Percentiles rank a stretch among this genome's conserved stretches.
Evolutionary conservation across 2,329 filamentous ascomycete genomes (phyloP).

Genomic region (Huntiella decipiens): DNA sequence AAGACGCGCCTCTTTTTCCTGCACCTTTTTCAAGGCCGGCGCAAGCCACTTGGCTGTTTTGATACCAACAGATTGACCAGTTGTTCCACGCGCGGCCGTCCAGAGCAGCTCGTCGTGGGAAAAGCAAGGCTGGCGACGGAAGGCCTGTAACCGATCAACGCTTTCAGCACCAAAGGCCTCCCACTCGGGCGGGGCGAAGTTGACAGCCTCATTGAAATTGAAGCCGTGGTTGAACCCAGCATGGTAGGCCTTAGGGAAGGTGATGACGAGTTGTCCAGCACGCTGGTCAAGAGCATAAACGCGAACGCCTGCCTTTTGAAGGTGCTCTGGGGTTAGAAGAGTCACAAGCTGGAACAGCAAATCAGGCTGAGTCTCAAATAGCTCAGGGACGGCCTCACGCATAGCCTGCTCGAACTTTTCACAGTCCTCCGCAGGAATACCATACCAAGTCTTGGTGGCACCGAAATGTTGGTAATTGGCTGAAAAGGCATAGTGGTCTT

Average conservation of each 20-base stretch:
- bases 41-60: conserved; percentile 90
- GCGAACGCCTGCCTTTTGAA: conserved; percentile 79
- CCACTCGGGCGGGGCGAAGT: conserved; percentile 91
- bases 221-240: conserved; percentile 97
- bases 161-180: conserved; percentile 77
- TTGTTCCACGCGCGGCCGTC: conserved; percentile 67
- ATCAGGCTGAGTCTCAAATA: conserved; percentile 94
- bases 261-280: conserved; percentile 89
- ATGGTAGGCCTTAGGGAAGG: conserved; percentile 92
- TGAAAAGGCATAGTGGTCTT: conserved; percentile 95
- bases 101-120: conserved; percentile 89
- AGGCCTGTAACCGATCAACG: conserved; percentile 69
- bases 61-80: conserved; percentile 46
- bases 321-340: conserved; percentile 75
- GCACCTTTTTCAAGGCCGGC: conserved; percentile 65
- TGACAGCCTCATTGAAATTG: conserved; percentile 97
- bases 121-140: conserved; percentile 85
- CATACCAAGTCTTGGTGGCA: conserved; percentile 97
- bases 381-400: conserved; percentile 81
- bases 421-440: conserved; percentile 82
- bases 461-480: conserved; percentile 98
- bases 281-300: conserved; percentile 93
- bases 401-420: conserved; percentile 92
- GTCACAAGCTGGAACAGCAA: conserved; percentile 95
- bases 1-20: conserved; percentile 49